phyloP scores from a whole-genome alignment of 176 grass and related monocot genomes.

The Oryza officinalis region DNA sequence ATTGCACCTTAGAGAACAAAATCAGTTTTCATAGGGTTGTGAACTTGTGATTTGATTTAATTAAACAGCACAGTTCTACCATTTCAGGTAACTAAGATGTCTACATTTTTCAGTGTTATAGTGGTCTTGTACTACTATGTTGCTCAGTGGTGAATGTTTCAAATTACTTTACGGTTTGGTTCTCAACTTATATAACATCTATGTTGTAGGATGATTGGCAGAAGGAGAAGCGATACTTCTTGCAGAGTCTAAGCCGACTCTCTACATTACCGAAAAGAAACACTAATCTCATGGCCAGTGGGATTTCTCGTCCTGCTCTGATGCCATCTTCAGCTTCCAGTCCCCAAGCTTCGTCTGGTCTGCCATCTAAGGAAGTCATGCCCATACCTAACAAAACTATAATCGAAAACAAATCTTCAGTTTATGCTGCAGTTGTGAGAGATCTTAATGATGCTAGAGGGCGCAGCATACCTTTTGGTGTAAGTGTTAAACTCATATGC shows the following conservation, averaged over 20 bases:
- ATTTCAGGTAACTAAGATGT: constrained; percentile 16
- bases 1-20: constrained; percentile 10
- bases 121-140: neutral
- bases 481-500: constrained; percentile 47
- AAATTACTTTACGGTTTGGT: constrained; percentile 11
- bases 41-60: constrained; percentile 18
- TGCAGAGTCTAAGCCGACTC: constrained; percentile 83
- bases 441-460: constrained; percentile 89
- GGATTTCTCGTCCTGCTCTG: constrained; percentile 40
- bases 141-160: constrained; percentile 2
- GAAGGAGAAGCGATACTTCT: constrained; percentile 89
- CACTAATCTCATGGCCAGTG: constrained; percentile 49
- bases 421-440: constrained; percentile 76
- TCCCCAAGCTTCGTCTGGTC: constrained; percentile 53
- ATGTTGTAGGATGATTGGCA: constrained; percentile 90
- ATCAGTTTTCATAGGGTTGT: neutral
- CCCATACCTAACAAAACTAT: constrained; percentile 76
- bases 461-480: constrained; percentile 68
- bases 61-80: neutral
- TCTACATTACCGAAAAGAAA: constrained; percentile 94
- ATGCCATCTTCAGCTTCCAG: constrained; percentile 66
- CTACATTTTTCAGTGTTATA: neutral
- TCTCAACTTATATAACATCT: constrained; percentile 22
- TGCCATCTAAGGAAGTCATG: constrained; percentile 54
- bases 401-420: constrained; percentile 90